A percentile compares a stretch with the other conserved stretches of the same genome.
These are phyloP conservation scores for Nitzschia palea DNA, from an alignment of 108 stramenopile genomes.

Conservation along the genomic window DNA sequence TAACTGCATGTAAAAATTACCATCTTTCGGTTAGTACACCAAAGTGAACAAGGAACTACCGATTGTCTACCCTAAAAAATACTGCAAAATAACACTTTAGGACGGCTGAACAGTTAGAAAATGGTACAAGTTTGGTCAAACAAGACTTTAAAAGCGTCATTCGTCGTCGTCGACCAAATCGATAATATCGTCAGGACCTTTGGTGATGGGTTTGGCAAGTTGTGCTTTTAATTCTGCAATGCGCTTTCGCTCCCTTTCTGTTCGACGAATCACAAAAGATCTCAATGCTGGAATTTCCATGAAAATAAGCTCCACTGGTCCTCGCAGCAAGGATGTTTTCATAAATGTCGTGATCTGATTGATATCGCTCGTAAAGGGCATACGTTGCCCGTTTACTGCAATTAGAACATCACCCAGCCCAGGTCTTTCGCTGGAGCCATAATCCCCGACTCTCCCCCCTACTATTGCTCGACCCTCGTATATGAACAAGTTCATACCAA, in stretches of 20 bases:
- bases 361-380: slow-evolving; percentile 6
- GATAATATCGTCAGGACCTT: slow-evolving; percentile 18
- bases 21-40: too few relatives aligned
- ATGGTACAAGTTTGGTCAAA: too few relatives aligned
- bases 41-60: too few relatives aligned
- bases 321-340: slow-evolving; percentile 1
- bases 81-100: too few relatives aligned
- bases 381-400: slow-evolving; percentile 41
- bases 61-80: too few relatives aligned
- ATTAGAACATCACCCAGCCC: slow-evolving; percentile 57
- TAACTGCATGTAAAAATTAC: too few relatives aligned
- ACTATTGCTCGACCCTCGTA: slow-evolving; percentile 47
- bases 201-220: neutral
- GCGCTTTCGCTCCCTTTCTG: neutral
- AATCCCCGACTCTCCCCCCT: neutral
- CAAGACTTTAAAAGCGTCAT: too few relatives aligned
- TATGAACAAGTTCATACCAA: slow-evolving; percentile 30
- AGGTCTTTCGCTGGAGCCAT: slow-evolving; percentile 20
- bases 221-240: neutral
- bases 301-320: slow-evolving; percentile 5
- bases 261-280: neutral
- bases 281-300: slow-evolving; percentile 6
- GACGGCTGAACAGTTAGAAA: too few relatives aligned
- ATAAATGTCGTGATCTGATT: slow-evolving; percentile 6
- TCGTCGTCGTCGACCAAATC: slow-evolving; percentile 32